Percentiles rank a stretch among this genome's conserved stretches.
phyloP scores from a whole-genome alignment of 331 rosid species.

The Quercus tomentella region DNA sequence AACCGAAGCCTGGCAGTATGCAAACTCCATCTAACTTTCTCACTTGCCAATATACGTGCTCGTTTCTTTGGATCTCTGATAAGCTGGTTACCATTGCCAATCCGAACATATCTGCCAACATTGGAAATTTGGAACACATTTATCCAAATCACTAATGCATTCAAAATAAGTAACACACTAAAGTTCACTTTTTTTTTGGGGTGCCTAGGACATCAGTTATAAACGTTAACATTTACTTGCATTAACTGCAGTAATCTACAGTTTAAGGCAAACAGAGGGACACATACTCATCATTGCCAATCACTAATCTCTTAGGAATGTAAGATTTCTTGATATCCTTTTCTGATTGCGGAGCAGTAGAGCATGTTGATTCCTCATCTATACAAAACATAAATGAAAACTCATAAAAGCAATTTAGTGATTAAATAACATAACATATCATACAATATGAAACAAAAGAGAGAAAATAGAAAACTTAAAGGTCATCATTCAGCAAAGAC shows the following conservation, averaged over 20 bases:
- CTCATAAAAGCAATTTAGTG: constrained; percentile 2
- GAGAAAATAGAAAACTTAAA: background rate
- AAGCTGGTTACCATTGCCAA: constrained; percentile 93
- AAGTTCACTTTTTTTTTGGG: background rate
- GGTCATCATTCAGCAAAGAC: background rate
- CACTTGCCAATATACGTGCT: constrained; percentile 83
- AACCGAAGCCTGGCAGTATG: constrained; percentile 93
- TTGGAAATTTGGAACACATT: constrained; percentile 10
- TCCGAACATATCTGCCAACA: constrained; percentile 71
- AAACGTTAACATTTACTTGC: constrained; percentile 1
- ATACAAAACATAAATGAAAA: constrained; percentile 25
- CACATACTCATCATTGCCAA: constrained; percentile 93
- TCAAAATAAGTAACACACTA: constrained; percentile 12
- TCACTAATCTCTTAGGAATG: constrained; percentile 80
- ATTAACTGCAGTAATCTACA: constrained; percentile 9
- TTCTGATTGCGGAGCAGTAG: constrained; percentile 40
- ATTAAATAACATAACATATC: background rate
- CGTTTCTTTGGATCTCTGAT: constrained; percentile 90
- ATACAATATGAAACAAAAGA: constrained; percentile 3
- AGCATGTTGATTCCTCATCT: constrained; percentile 58
- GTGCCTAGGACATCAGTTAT: background rate
- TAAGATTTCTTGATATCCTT: constrained; percentile 59
- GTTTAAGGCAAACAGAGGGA: constrained; percentile 14
- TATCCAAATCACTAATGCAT: background rate
- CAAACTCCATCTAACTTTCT: constrained; percentile 97